Base-by-base conservation (phyloP, 139 green algal genomes). In the Limnomonas spitsbergensis region DNA sequence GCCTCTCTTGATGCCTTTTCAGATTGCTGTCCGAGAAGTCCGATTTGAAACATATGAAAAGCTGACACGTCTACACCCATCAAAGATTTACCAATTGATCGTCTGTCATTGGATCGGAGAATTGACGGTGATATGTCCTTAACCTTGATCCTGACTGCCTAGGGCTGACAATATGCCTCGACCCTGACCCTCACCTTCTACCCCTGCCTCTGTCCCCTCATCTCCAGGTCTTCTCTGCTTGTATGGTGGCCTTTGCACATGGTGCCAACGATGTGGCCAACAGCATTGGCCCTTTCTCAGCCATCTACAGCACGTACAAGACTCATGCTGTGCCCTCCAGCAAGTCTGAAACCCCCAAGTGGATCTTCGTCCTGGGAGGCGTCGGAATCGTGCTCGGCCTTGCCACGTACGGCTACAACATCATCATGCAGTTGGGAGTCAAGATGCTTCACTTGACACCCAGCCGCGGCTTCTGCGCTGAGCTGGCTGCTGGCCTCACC, bases 201-300 rank as follows among this genome's bases (percentile, higher is more conserved):
- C n/a, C n/a, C n/a, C n/a, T n/a, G n/a, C n/a, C n/a, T n/a, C n/a
- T n/a, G n/a, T n/a, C n/a, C n/a, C n/a, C n/a, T n/a, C n/a, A n/a
- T 39, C 80, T 93, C 4, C 93, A 97, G 86, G 91, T 98, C 24
- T 88, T 96, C 79, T 94, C 93, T 31, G 91, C 94, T 1, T 90
- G 84, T 69, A 89, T 83, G 32, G 90, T 93, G 53, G 90, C 90
- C n/a, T n/a, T n/a, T n/a, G n/a, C n/a, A n/a, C n/a, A n/a, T n/a
- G n/a, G n/a, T n/a, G n/a, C n/a, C n/a, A n/a, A n/a, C n/a, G n/a
- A n/a, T n/a, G n/a, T n/a, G n/a, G n/a, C n/a, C n/a, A n/a, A n/a
- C n/a, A n/a, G 0, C 3, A 81, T 91, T 24, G 93, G 93, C 4
- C 89, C 90, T 31, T 91, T 93, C 29, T 77, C 84, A 24, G 81